Conservation (phyloP, 2,329 filamentous ascomycete species). For the Alternaria sp. region DNA sequence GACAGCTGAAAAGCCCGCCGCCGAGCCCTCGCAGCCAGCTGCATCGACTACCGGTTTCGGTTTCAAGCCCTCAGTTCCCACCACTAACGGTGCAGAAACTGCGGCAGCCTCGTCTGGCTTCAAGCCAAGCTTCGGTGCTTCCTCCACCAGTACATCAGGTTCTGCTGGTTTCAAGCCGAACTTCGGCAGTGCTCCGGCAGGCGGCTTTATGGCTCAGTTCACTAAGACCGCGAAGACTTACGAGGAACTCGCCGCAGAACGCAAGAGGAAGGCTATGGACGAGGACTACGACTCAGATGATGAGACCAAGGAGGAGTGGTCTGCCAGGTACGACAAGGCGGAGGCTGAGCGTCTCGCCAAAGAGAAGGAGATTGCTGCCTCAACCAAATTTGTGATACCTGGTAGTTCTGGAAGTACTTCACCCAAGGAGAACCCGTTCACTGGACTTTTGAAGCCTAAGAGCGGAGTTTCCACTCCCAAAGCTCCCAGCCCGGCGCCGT, state of each 20-base stretch:
- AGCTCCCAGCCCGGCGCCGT: conserved; percentile 38
- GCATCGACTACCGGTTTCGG: conserved; percentile 17
- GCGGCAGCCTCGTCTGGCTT: conserved; percentile 7
- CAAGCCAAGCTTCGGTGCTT: conserved; percentile 19
- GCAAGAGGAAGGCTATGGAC: conserved; percentile 44
- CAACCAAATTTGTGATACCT: conserved; percentile 27
- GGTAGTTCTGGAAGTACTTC: conserved; percentile 11
- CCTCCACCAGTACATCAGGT: neutral
- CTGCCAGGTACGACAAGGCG: conserved; percentile 37
- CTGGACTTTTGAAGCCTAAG: conserved; percentile 24
- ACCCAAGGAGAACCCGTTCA: conserved; percentile 21
- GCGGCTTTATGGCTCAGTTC: conserved; percentile 39
- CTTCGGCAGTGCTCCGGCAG: conserved; percentile 11
- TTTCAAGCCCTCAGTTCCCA: conserved; percentile 21
- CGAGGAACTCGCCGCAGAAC: conserved; percentile 42
- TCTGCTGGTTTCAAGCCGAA: conserved; percentile 20
- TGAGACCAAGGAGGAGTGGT: conserved; percentile 44
- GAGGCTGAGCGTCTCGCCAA: conserved; percentile 38
- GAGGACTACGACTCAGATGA: conserved; percentile 48
- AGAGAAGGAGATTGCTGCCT: conserved; percentile 30
- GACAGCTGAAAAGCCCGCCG: conserved; percentile 4
- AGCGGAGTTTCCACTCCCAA: conserved; percentile 34
- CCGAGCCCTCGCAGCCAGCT: conserved; percentile 14
- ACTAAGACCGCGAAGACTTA: conserved; percentile 38
- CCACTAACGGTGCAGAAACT: conserved; percentile 11